Conservation (phyloP, 2,329 filamentous ascomycete genomes). For the Cladorrhinum sp. region DNA sequence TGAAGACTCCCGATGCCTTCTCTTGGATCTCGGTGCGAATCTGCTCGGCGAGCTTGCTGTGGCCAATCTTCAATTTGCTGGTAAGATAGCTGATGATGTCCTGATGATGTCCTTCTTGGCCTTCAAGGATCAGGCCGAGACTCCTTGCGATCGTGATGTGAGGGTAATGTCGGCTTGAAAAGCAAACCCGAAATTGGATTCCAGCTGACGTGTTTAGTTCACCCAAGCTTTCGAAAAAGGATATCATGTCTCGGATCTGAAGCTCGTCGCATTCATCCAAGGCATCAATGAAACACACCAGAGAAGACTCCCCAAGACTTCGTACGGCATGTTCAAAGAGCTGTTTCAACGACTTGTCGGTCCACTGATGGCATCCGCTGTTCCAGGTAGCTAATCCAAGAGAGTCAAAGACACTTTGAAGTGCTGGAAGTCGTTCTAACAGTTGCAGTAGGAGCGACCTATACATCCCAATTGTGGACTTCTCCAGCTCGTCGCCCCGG, state of each 20-base stretch:
- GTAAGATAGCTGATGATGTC: slow-evolving; percentile 37
- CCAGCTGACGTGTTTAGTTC: slow-evolving; percentile 24
- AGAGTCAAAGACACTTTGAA: slow-evolving; percentile 28
- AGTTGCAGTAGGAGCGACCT: slow-evolving; percentile 47
- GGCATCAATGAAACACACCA: slow-evolving; percentile 40
- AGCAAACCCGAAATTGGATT: slow-evolving; percentile 35
- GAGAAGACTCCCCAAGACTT: slow-evolving; percentile 7
- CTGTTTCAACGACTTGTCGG: slow-evolving; percentile 9
- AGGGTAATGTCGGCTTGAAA: slow-evolving; percentile 50
- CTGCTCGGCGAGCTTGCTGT: too few species aligned
- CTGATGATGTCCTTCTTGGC: slow-evolving; percentile 33
- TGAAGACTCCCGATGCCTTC: slow-evolving; percentile 42
- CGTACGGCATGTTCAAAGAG: slow-evolving; percentile 21
- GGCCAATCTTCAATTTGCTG: slow-evolving; percentile 25
- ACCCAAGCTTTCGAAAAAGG: slow-evolving; percentile 40
- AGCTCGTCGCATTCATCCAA: slow-evolving; percentile 48
- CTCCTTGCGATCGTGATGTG: slow-evolving; percentile 35
- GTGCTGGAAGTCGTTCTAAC: slow-evolving; percentile 32
- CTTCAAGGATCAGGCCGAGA: slow-evolving; percentile 34
- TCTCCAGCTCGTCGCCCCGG: slow-evolving; percentile 41
- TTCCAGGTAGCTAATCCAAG: slow-evolving; percentile 3
- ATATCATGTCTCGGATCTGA: slow-evolving; percentile 42
- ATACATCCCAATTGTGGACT: slow-evolving; percentile 44
- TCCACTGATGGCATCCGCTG: slow-evolving; percentile 10
- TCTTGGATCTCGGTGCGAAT: slow-evolving; percentile 31